phyloP scores from a whole-genome alignment of 352 stramenopile genomes.

The Phytopythium delawarense region DNA sequence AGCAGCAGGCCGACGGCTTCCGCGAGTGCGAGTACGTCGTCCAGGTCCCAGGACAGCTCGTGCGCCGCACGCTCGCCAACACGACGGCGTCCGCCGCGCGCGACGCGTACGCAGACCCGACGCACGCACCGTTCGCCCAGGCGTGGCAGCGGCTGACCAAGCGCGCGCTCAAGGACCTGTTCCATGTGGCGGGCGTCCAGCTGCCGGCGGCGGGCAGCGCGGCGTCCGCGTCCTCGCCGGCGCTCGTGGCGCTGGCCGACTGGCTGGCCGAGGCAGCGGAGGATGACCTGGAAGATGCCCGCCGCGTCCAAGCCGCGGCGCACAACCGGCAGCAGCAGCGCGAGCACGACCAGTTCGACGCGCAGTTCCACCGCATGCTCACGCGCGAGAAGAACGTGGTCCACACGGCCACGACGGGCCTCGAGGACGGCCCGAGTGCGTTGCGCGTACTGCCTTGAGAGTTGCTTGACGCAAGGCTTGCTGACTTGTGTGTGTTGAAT shows the following conservation, averaged over 20 bases:
- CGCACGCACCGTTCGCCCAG: constrained; percentile 44
- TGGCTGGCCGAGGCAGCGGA: constrained; percentile 52
- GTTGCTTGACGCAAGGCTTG: background rate
- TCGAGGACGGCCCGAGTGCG: constrained; percentile 66
- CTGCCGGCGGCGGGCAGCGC: constrained; percentile 13
- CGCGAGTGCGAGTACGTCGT: constrained; percentile 36
- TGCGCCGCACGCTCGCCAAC: constrained; percentile 53
- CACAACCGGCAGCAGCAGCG: constrained; percentile 41
- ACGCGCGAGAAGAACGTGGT: constrained; percentile 76
- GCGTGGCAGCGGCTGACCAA: constrained; percentile 70
- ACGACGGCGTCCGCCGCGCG: background rate
- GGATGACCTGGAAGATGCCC: constrained; percentile 26
- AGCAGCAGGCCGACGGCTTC: constrained; percentile 10
- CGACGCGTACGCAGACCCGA: constrained; percentile 16
- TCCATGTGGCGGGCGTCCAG: constrained; percentile 49
- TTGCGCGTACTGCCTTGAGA: constrained; percentile 5
- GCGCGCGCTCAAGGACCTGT: constrained; percentile 53
- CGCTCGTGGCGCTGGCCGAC: constrained; percentile 30
- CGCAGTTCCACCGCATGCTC: constrained; percentile 57
- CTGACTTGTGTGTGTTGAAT: background rate
- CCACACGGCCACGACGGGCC: constrained; percentile 57
- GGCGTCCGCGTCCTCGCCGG: constrained; percentile 12
- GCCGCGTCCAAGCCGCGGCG: constrained; percentile 26
- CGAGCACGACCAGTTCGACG: constrained; percentile 52
- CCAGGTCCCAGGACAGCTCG: constrained; percentile 41